Evolutionary conservation across 148 eudicot species (phyloP).

Genomic region (Vaccinium vitisidaea): DNA sequence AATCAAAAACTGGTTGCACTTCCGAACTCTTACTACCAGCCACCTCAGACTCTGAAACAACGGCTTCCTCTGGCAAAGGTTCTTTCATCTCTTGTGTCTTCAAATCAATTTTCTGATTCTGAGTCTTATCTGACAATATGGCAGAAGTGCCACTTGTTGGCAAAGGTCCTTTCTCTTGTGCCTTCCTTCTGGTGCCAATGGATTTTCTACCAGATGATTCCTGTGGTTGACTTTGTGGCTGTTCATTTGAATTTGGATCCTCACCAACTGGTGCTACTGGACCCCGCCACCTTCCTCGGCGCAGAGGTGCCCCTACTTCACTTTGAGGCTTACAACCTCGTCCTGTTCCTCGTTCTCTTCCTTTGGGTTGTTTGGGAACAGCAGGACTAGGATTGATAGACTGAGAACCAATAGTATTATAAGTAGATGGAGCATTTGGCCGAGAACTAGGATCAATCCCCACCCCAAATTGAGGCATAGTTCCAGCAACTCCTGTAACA

Average conservation of each 20-base stretch:
- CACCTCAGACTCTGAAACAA: conserved; percentile 1
- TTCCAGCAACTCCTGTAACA: conserved; percentile 24
- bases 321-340: conserved; percentile 34
- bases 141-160: neutral
- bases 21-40: conserved; percentile 6
- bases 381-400: conserved; percentile 27
- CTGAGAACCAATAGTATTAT: conserved; percentile 31
- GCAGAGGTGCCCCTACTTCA: conserved; percentile 49
- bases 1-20: conserved; percentile 2
- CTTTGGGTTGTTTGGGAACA: conserved; percentile 33
- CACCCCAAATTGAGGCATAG: neutral
- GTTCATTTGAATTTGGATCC: conserved; percentile 34
- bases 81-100: neutral
- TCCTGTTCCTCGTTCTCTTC: conserved; percentile 28
- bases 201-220: conserved; percentile 40
- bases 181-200: conserved; percentile 34
- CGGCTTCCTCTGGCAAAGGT: neutral
- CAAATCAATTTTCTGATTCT: conserved; percentile 9
- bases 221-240: conserved; percentile 30
- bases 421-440: conserved; percentile 5
- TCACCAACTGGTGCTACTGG: conserved; percentile 30
- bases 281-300: conserved; percentile 66
- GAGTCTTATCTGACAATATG: conserved; percentile 15
- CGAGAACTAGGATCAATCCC: too few relatives aligned
- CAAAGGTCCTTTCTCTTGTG: conserved; percentile 3